These are phyloP conservation scores for Colletotrichum eremochloae DNA, from an alignment of 2,329 filamentous ascomycete genomes.

Conservation along the genomic window DNA sequence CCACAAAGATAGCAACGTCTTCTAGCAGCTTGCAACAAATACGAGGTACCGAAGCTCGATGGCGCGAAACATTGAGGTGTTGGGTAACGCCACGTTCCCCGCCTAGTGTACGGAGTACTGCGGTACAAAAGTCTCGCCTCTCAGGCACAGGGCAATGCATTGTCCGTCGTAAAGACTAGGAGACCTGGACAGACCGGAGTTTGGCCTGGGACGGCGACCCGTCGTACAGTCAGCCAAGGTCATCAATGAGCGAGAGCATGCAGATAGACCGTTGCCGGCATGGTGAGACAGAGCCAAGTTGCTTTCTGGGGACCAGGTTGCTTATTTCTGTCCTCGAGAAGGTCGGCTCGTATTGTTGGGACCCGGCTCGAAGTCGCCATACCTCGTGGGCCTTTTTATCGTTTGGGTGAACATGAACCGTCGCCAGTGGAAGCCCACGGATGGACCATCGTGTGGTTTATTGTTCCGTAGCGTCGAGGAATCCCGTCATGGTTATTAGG, in stretches of 20 bases:
- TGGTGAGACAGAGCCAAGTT: background rate
- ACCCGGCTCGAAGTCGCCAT: background rate
- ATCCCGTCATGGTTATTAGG: slow-evolving; percentile 4
- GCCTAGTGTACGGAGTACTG: background rate
- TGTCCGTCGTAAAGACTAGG: background rate
- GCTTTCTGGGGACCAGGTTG: background rate
- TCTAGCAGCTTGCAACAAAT: background rate
- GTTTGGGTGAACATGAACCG: background rate
- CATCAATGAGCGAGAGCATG: background rate
- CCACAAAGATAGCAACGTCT: background rate
- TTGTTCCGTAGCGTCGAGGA: background rate
- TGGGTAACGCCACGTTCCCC: slow-evolving; percentile 7
- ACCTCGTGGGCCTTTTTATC: background rate
- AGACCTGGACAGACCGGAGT: background rate
- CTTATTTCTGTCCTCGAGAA: background rate
- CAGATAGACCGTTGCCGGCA: background rate
- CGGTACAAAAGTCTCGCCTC: background rate
- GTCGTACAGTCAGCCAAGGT: background rate
- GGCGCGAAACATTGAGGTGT: background rate
- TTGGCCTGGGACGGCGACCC: background rate
- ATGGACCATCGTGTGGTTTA: background rate
- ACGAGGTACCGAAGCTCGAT: background rate
- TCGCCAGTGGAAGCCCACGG: background rate
- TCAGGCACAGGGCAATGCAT: background rate
- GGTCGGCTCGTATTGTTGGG: background rate